Conservation (phyloP, 2,329 filamentous ascomycete species). For the Stylonectria norvegica region DNA sequence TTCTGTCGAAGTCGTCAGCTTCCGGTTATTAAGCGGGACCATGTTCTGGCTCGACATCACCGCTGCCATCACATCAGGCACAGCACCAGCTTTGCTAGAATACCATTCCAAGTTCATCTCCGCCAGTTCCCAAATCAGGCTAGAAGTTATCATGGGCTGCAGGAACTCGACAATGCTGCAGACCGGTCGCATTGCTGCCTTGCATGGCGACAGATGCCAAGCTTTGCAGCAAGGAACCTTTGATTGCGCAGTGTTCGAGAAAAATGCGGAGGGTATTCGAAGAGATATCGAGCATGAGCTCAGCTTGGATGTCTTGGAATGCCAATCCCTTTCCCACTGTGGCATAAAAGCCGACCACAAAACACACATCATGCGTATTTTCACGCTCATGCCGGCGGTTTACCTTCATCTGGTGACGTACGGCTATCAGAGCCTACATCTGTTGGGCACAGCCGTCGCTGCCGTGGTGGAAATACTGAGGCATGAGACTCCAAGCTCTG, state of each 20-base stretch:
- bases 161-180: constrained; percentile 1
- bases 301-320: neutral
- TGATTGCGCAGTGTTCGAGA: neutral
- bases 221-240: neutral
- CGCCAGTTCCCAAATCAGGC: neutral
- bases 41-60: constrained; percentile 6
- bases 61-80: constrained; percentile 2
- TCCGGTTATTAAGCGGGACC: constrained; percentile 2
- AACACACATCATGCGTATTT: constrained; percentile 1
- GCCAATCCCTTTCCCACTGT: neutral
- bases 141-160: constrained; percentile 7
- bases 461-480: neutral
- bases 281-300: neutral
- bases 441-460: neutral
- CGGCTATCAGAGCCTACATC: neutral
- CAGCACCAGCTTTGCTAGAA: neutral
- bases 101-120: neutral
- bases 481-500: neutral
- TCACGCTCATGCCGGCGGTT: neutral
- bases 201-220: neutral
- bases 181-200: constrained; percentile 1
- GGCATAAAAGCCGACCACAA: neutral
- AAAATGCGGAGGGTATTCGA: neutral
- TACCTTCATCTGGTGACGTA: constrained; percentile 3
- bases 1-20: neutral